These are phyloP conservation scores for Pontederia paniculata DNA, from an alignment of 176 grass and related monocot genomes.

Conservation along the genomic window DNA sequence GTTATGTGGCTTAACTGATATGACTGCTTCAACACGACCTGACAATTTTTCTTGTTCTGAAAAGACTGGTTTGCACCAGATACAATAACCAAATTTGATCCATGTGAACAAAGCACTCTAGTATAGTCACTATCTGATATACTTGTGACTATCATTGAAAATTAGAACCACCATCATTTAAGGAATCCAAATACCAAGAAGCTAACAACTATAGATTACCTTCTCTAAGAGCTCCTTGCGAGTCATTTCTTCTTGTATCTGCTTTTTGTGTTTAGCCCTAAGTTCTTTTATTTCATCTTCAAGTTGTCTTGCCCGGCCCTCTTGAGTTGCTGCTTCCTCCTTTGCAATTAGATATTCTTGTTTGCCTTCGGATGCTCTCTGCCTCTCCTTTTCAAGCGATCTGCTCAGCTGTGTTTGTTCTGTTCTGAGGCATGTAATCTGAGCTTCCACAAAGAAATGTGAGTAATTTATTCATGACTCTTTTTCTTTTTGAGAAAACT, in stretches of 20 bases:
- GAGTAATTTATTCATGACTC: not conserved
- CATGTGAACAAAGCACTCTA: no score
- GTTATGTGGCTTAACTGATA: no score
- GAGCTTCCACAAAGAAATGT: constrained; percentile 6
- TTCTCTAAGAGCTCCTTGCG: constrained; percentile 82
- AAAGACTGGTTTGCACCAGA: no score
- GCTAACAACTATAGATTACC: constrained; percentile 23
- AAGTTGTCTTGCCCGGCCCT: constrained; percentile 77
- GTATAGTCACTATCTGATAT: no score
- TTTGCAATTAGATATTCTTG: constrained; percentile 86
- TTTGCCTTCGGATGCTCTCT: constrained; percentile 96
- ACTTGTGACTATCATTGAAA: no score
- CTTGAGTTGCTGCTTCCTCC: constrained; percentile 85
- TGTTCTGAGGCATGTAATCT: constrained; percentile 97
- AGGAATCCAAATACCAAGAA: no score
- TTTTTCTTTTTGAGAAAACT: not conserved
- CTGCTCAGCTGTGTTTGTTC: constrained; percentile 97
- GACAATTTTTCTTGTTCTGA: no score
- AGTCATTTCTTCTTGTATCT: constrained; percentile 61
- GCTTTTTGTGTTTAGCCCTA: constrained; percentile 67
- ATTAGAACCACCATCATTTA: no score
- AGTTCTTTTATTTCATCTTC: constrained; percentile 95
- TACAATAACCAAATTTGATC: no score
- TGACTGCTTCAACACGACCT: no score
- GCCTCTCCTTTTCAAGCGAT: constrained; percentile 96